A percentile compares a stretch with the other conserved stretches of the same genome.
These are phyloP conservation scores for Chlorociboria aeruginascens DNA, from an alignment of 495 filamentous ascomycete genomes.

Conservation along the genomic window DNA sequence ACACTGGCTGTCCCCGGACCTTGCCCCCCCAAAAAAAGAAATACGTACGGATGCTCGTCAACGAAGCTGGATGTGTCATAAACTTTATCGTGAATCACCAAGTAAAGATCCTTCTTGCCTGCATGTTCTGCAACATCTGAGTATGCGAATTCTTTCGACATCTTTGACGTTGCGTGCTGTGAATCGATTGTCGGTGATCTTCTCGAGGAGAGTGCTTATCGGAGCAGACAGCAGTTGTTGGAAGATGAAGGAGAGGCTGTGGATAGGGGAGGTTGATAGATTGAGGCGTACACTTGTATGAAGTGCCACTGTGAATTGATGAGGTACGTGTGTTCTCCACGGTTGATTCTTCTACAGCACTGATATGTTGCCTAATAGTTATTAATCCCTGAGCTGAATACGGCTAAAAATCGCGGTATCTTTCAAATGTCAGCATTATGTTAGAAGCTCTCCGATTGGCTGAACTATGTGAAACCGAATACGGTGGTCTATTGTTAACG, in stretches of 20 bases:
- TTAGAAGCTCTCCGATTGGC: background rate
- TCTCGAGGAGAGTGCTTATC: background rate
- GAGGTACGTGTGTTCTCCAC: too few species aligned
- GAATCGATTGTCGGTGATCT: background rate
- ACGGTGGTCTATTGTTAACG: too few species aligned
- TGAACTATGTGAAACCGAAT: background rate
- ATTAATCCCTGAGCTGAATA: too few species aligned
- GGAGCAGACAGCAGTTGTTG: background rate
- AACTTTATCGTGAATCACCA: conserved; percentile 93
- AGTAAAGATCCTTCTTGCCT: conserved; percentile 88
- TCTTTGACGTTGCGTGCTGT: conserved; percentile 28
- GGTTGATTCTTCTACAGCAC: too few species aligned
- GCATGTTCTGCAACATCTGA: conserved; percentile 77
- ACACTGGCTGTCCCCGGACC: background rate
- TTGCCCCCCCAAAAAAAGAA: conserved; percentile 2
- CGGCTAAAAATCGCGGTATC: too few species aligned
- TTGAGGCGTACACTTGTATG: too few species aligned
- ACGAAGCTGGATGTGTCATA: conserved; percentile 83
- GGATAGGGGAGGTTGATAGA: background rate
- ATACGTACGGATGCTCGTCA: conserved; percentile 97
- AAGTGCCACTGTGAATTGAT: too few species aligned
- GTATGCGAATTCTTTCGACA: conserved; percentile 69
- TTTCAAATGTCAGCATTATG: too few species aligned
- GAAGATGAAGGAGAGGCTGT: background rate
- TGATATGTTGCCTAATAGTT: too few species aligned